These are phyloP conservation scores for Moesziomyces aphidis DNA, from an alignment of 1,284 basidiomycete species.

Conservation along the genomic window DNA sequence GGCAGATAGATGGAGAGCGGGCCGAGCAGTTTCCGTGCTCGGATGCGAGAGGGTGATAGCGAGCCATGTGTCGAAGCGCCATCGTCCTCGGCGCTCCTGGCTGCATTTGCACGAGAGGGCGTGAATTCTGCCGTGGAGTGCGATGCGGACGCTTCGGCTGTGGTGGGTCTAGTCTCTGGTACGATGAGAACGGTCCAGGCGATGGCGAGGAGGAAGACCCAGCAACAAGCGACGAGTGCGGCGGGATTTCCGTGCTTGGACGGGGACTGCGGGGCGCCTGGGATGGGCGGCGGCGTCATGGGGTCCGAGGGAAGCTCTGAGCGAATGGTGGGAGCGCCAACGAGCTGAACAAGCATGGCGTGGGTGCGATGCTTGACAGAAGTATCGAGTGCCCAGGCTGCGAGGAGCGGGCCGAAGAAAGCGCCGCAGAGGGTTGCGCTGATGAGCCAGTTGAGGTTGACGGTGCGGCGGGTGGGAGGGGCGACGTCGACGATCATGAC, in stretches of 20 bases:
- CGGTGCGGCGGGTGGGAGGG: conserved; percentile 29
- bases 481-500: conserved; percentile 47
- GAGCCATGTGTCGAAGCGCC: not conserved
- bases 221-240: conserved; percentile 31
- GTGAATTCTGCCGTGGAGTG: not conserved
- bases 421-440: conserved; percentile 39
- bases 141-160: conserved; percentile 1
- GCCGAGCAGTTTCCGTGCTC: conserved; percentile 25
- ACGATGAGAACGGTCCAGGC: conserved; percentile 29
- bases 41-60: conserved; percentile 15
- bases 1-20: conserved; percentile 42
- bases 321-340: conserved; percentile 1
- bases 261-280: conserved; percentile 16
- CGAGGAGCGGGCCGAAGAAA: conserved; percentile 39
- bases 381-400: conserved; percentile 40
- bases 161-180: conserved; percentile 35
- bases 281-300: conserved; percentile 19
- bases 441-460: conserved; percentile 42
- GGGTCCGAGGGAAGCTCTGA: conserved; percentile 31
- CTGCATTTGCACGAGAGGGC: not conserved
- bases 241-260: conserved; percentile 48
- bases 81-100: not conserved
- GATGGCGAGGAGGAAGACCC: conserved; percentile 38
- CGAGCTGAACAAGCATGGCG: not conserved
- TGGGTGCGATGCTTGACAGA: conserved; percentile 22